Evolutionary conservation across 2,329 filamentous ascomycete species (phyloP).

Genomic region (Phoma sp.): DNA sequence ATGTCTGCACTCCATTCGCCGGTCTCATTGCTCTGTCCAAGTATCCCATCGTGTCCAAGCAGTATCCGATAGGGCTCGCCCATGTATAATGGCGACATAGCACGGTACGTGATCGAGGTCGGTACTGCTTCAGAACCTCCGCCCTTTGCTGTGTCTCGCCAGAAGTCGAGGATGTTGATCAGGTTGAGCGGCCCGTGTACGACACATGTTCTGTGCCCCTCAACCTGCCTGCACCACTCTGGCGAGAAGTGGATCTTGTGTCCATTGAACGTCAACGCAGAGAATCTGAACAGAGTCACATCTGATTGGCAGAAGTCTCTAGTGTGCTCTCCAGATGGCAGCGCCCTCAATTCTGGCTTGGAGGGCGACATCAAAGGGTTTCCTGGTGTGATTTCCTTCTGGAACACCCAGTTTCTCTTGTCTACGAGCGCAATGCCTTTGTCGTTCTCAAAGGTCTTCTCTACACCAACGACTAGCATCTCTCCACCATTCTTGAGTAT

Average conservation of each 20-base stretch:
- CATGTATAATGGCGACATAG: constrained; percentile 45
- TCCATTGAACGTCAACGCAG: constrained; percentile 89
- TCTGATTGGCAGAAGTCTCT: constrained; percentile 71
- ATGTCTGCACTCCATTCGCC: constrained; percentile 36
- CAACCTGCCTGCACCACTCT: constrained; percentile 71
- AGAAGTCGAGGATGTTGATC: constrained; percentile 52
- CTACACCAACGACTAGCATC: constrained; percentile 67
- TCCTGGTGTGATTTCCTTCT: constrained; percentile 51
- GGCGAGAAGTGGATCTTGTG: constrained; percentile 89
- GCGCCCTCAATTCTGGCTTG: constrained; percentile 25
- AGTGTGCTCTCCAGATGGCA: constrained; percentile 26
- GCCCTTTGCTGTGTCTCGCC: constrained; percentile 35
- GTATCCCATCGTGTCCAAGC: constrained; percentile 16
- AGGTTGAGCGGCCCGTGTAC: constrained; percentile 88
- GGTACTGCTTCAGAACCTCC: constrained; percentile 30
- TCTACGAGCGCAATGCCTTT: constrained; percentile 48
- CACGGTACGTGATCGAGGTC: constrained; percentile 38
- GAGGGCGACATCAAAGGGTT: constrained; percentile 47
- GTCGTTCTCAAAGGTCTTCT: constrained; percentile 58
- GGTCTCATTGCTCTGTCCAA: not conserved
- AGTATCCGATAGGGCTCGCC: constrained; percentile 41
- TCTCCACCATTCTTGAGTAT: constrained; percentile 60
- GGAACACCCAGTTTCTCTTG: constrained; percentile 47
- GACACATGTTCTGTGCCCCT: constrained; percentile 77
- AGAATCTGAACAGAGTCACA: constrained; percentile 85